Base-by-base conservation (phyloP, 495 filamentous ascomycete genomes). In the Friedmanniomyces endolithicus region DNA sequence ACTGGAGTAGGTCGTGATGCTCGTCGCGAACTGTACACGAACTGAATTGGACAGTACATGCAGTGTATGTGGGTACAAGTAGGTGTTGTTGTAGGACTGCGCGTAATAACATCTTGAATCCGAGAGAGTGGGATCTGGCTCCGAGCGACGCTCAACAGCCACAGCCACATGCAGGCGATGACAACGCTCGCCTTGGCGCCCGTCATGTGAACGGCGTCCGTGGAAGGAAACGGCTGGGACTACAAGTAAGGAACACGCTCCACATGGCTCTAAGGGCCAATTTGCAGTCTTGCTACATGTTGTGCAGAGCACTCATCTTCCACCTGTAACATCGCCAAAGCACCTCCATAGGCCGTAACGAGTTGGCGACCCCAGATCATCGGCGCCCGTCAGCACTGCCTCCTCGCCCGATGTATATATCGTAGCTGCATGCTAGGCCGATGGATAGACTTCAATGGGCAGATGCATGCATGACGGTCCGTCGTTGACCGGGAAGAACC, bases 1-100 rank as follows among this genome's bases (percentile, higher is more conserved):
- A n/a, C n/a, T n/a, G n/a, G n/a, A n/a, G n/a, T 14, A 14, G 16
- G 14, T 41, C 12, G 7, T 24, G 20, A 9, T 17, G 17, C 24
- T 51, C 25, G n/a, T 29, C 44, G 56, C 35, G 50, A 9, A 41
- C 56, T 40, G 56, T 58, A 49, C 50, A 40, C 56, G 53, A 58
- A 58, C 39, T 48, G 31, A 58, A 58, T 58, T 58, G 56, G 56
- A 58, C 56, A 48, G 50, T 48, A 29, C 3, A 14, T 14, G 16
- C 2, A 14, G 16, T 41, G 37, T 6, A 39, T 20, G n/a, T n/a
- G n/a, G n/a, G n/a, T n/a, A n/a, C n/a, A 6, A n/a, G 48, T 50
- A 6, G 17, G 16, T 47, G 44, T 3, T 17, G 19, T 23, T 6
- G 44, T 27, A 6, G 37, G 37, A 41, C 37, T 41, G 16, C 37